Base-by-base conservation (phyloP, 2,329 filamentous ascomycete species). In the Fusarium sterilihyphosum region DNA sequence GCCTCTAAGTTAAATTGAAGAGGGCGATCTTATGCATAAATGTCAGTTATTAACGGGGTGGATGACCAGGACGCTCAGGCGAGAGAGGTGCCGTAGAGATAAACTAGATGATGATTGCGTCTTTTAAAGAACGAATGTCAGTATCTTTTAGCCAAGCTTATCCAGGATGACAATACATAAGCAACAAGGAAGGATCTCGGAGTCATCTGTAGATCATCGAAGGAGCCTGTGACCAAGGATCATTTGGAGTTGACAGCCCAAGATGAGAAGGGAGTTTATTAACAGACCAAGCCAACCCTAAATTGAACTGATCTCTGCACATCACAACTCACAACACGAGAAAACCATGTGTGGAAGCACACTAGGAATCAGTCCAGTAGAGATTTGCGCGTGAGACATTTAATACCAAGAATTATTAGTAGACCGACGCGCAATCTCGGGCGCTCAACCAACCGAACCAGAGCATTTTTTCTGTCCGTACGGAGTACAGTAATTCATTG, bases 361-460 rank as follows among this genome's bases (percentile, higher is more conserved):
- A 41, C 59, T 63, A 63, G n/a, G 22, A 43, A 40, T 59, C 44
- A 41, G 44, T 56, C 46, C 38, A 52, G 35, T 46, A 47, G 38
- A 53, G 56, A 52, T 59, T 52, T 59, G 24, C 43, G 57, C 8
- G 44, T 73, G 71, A 74, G 71, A 73, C 71, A 64, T 69, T 64
- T 69, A 64, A 67, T 63, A 40, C 41, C 26, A 68, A 47, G 31
- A 46, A 61, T 41, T 49, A 62, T 58, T 35, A 61, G 35, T 72
- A 52, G 52, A 67, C 35, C 47, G 57, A 73, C 72, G 43, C 75
- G 76, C 76, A 78, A 78, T 78, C 66, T 76, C 76, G 62, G 67
- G 26, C 35, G 37, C 52, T 54, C 46, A 60, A 73, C 67, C 75
- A 73, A 74, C 62, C 62, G 61, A 66, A 72, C 46, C 46, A 41